Percentiles rank a stretch among this genome's conserved stretches.
phyloP scores from a whole-genome alignment of 2,329 filamentous ascomycete genomes.

The Neurospora sp. region DNA sequence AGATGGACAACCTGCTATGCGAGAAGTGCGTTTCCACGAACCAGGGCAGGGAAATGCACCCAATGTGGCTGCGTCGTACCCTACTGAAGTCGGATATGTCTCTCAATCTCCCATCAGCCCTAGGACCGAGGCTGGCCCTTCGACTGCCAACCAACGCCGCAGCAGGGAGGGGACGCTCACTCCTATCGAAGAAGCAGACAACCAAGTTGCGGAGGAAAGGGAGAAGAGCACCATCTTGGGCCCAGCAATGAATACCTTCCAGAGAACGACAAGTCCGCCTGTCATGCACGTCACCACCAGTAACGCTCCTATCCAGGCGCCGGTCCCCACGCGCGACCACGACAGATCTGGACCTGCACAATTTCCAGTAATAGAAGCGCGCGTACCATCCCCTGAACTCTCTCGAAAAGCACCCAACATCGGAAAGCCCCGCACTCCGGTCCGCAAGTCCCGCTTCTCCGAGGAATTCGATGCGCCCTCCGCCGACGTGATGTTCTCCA shows the following conservation, averaged over 20 bases:
- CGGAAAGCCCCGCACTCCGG: neutral
- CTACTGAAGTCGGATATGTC: neutral
- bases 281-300: neutral
- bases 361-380: neutral
- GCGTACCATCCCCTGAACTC: neutral
- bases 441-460: neutral
- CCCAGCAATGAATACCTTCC: neutral
- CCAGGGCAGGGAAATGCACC: neutral
- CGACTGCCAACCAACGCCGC: neutral
- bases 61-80: slow-evolving; percentile 4
- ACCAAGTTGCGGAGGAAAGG: neutral
- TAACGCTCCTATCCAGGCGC: neutral
- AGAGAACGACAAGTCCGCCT: neutral
- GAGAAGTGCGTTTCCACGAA: slow-evolving; percentile 1
- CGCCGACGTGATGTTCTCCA: neutral
- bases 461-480: neutral
- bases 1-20: neutral
- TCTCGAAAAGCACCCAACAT: neutral
- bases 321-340: neutral
- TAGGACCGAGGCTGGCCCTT: neutral
- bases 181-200: neutral
- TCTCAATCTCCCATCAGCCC: neutral
- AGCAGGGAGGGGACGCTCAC: neutral
- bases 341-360: neutral
- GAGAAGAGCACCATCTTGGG: neutral